These are phyloP conservation scores for Fusarium azukiicola DNA, from an alignment of 2,329 filamentous ascomycete genomes.

Conservation along the genomic window DNA sequence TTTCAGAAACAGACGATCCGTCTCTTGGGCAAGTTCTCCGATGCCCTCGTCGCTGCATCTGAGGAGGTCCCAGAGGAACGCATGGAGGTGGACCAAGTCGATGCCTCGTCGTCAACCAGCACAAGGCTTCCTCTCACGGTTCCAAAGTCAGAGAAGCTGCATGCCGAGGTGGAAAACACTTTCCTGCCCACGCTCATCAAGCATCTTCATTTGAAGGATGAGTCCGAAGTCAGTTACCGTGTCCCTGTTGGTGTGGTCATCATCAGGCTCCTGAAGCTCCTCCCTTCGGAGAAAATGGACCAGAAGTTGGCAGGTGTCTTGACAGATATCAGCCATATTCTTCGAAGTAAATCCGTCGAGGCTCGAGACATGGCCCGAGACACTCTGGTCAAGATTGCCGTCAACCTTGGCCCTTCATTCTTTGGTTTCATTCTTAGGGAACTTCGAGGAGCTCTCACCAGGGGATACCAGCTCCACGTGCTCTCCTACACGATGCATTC, in stretches of 20 bases:
- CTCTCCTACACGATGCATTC: slow-evolving; percentile 97
- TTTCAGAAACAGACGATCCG: slow-evolving; percentile 92
- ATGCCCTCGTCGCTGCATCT: slow-evolving; percentile 84
- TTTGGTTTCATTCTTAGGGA: slow-evolving; percentile 98
- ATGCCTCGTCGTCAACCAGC: slow-evolving; percentile 51
- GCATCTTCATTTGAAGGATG: slow-evolving; percentile 96
- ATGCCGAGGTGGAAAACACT: slow-evolving; percentile 85
- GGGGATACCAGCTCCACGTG: slow-evolving; percentile 96
- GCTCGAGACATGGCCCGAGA: slow-evolving; percentile 94
- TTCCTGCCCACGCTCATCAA: slow-evolving; percentile 90
- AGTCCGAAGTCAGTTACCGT: slow-evolving; percentile 95
- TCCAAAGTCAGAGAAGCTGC: slow-evolving; percentile 84
- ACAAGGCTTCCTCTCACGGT: slow-evolving; percentile 81
- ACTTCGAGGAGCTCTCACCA: slow-evolving; percentile 88
- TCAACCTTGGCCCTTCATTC: slow-evolving; percentile 89
- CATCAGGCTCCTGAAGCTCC: slow-evolving; percentile 91
- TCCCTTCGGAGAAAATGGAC: slow-evolving; percentile 87
- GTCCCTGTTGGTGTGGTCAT: slow-evolving; percentile 94
- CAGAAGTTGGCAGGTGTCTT: slow-evolving; percentile 90
- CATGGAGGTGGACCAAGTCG: slow-evolving; percentile 66
- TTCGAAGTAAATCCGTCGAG: slow-evolving; percentile 93
- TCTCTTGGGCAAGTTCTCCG: slow-evolving; percentile 89
- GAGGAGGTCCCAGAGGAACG: slow-evolving; percentile 60
- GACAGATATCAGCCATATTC: slow-evolving; percentile 95
- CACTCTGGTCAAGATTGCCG: slow-evolving; percentile 91